Evolutionary conservation across 345 rosid species (phyloP).

Genomic region (Boechera divaricarpa): DNA sequence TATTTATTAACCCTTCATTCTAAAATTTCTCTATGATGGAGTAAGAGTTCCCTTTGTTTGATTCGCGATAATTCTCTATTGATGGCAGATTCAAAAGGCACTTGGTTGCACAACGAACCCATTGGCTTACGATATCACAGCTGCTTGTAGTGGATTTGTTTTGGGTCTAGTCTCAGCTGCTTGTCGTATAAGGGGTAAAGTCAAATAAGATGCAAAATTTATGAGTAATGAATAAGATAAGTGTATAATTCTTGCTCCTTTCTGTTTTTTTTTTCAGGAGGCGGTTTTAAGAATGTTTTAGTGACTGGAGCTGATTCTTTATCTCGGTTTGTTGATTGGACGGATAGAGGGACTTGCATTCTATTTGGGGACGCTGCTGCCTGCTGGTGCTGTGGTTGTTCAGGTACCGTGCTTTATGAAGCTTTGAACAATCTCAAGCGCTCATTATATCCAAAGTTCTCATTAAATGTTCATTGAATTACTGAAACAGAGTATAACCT

Average conservation of each 20-base stretch:
- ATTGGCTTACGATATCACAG: constrained; percentile 95
- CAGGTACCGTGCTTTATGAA: constrained; percentile 58
- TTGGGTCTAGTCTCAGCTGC: constrained; percentile 94
- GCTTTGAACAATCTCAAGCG: not conserved
- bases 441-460: not conserved
- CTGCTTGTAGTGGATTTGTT: constrained; percentile 95
- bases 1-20: not conserved
- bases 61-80: not conserved
- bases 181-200: constrained; percentile 88
- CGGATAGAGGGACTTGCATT: constrained; percentile 91
- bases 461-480: not conserved
- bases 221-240: constrained; percentile 21
- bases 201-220: not conserved
- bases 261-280: constrained; percentile 57
- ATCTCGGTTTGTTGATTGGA: constrained; percentile 94
- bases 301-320: constrained; percentile 91
- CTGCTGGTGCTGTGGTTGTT: constrained; percentile 91
- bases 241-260: constrained; percentile 5
- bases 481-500: not conserved
- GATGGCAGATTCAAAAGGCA: constrained; percentile 74
- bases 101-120: constrained; percentile 90
- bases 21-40: not conserved
- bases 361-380: constrained; percentile 98
- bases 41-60: not conserved
- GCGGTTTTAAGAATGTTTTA: constrained; percentile 80